A percentile compares a stretch with the other conserved stretches of the same genome.
phyloP scores from a whole-genome alignment of 164 flowering plant species.

The Nymphaea colorata region DNA sequence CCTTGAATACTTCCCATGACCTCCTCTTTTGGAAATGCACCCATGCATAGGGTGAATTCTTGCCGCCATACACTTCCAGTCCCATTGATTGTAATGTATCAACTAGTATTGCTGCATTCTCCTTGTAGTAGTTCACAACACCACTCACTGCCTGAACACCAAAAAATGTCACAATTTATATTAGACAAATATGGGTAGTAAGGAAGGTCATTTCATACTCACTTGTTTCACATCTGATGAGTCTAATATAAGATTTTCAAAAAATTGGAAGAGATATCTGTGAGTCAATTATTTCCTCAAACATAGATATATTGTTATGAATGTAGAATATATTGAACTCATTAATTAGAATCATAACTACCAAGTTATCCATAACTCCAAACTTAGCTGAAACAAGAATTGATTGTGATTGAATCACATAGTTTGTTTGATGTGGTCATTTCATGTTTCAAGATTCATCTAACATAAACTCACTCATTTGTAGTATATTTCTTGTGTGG shows the following conservation, averaged over 20 bases:
- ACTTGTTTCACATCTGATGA: not conserved
- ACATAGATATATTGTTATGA: no score
- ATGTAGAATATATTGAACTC: no score
- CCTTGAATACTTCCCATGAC: slow-evolving; percentile 72
- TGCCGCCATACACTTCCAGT: slow-evolving; percentile 61
- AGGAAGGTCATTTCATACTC: not conserved
- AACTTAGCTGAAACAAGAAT: no score
- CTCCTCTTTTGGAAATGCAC: slow-evolving; percentile 64
- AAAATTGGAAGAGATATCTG: no score
- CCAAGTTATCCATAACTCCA: no score
- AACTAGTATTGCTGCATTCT: slow-evolving; percentile 47
- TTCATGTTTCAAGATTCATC: no score
- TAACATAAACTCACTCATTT: no score
- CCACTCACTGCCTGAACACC: slow-evolving; percentile 32
- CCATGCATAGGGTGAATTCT: slow-evolving; percentile 81
- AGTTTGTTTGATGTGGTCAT: no score
- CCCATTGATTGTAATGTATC: slow-evolving; percentile 50
- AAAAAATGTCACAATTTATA: not conserved
- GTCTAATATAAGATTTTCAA: not conserved
- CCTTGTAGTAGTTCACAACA: slow-evolving; percentile 51
- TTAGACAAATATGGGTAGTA: not conserved
- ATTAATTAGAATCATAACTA: no score
- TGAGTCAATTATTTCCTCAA: no score
- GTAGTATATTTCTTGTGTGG: no score
- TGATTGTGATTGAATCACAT: no score